Conservation (phyloP, 768 basidiomycete species). For the Leccinum boreale region DNA sequence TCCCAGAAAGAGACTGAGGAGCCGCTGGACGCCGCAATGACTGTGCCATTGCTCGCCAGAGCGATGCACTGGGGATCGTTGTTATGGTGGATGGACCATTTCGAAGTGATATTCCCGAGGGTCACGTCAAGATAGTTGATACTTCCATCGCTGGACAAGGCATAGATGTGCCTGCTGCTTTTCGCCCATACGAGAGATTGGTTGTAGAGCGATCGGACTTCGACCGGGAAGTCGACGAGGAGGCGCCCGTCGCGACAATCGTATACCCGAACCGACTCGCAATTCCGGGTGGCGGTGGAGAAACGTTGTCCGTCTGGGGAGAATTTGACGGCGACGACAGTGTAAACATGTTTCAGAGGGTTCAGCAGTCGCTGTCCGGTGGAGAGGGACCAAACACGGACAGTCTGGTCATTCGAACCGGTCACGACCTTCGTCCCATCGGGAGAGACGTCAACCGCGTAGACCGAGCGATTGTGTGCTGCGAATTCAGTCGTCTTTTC, state of each 20-base stretch:
- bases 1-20: not conserved
- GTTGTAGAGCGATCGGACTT: not conserved
- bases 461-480: not conserved
- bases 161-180: not conserved
- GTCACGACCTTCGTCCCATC: conserved; percentile 3
- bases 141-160: not conserved
- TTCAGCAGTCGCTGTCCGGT: not conserved
- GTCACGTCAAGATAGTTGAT: not conserved
- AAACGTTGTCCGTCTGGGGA: conserved; percentile 8
- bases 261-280: not conserved
- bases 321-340: conserved; percentile 1
- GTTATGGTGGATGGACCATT: not conserved
- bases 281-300: not conserved
- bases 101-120: not conserved
- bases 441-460: conserved; percentile 1
- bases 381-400: conserved; percentile 7
- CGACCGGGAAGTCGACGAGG: not conserved
- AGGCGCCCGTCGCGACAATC: not conserved
- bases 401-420: not conserved
- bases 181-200: not conserved
- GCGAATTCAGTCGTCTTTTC: not conserved
- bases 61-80: not conserved
- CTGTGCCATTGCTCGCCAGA: not conserved
- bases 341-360: not conserved
- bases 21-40: not conserved